phyloP scores from a whole-genome alignment of 2,329 filamentous ascomycete species.

The Aspergillus aculeatus region DNA sequence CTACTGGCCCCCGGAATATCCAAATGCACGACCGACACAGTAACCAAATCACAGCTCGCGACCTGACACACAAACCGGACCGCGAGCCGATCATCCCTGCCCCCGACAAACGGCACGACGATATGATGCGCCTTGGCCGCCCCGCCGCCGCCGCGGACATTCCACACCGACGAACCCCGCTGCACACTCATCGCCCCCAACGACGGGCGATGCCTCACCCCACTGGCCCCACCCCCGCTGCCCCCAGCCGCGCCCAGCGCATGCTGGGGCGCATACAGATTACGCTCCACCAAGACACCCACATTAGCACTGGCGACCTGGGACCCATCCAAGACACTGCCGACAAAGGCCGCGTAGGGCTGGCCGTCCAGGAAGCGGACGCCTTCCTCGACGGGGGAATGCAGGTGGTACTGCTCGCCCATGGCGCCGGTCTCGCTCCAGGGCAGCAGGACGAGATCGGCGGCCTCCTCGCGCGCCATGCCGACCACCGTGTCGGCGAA shows the following conservation, averaged over 20 bases:
- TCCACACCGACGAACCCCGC: not conserved
- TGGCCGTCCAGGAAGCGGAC: conserved; percentile 57
- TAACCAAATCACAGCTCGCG: conserved; percentile 73
- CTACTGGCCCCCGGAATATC: conserved; percentile 22
- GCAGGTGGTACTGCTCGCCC: conserved; percentile 56
- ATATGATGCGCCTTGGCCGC: conserved; percentile 65
- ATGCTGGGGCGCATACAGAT: not conserved
- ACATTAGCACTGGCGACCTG: not conserved
- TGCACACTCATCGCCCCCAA: not conserved
- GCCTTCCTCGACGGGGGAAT: conserved; percentile 47
- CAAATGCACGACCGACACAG: conserved; percentile 70
- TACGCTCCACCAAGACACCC: not conserved
- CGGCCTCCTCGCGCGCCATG: conserved; percentile 67
- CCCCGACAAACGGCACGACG: conserved; percentile 84
- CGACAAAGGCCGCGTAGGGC: conserved; percentile 72
- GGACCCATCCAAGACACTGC: conserved; percentile 53
- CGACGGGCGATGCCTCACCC: not conserved
- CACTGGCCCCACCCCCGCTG: not conserved
- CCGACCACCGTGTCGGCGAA: conserved; percentile 75
- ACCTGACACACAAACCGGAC: conserved; percentile 81
- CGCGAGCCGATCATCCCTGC: conserved; percentile 75
- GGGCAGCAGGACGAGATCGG: conserved; percentile 77
- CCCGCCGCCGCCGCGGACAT: too few species aligned
- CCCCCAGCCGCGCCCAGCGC: not conserved
- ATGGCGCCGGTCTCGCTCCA: conserved; percentile 84